Conservation (phyloP, 2,329 filamentous ascomycete species). For the Fusarium verrucosum region DNA sequence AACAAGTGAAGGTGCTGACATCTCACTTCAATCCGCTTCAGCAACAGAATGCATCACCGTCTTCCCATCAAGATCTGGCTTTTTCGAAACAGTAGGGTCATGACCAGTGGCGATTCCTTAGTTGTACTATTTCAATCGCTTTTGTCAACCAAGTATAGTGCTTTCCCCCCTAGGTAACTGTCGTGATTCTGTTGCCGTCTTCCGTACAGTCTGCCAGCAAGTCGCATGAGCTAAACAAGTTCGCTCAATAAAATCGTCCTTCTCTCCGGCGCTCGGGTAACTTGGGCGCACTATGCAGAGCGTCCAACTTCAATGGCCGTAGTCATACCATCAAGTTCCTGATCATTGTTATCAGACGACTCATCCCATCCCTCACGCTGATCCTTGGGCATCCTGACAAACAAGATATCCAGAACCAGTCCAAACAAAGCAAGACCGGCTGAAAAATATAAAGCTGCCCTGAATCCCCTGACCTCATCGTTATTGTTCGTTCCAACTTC, state of each 20-base stretch:
- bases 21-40: neutral
- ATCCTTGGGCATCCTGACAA: constrained; percentile 21
- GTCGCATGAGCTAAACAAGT: too few species aligned
- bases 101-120: neutral
- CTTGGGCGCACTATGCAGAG: neutral
- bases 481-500: constrained; percentile 13
- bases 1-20: too few species aligned
- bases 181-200: too few species aligned
- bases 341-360: neutral
- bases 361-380: constrained; percentile 23
- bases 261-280: neutral
- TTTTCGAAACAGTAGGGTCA: neutral
- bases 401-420: constrained; percentile 1
- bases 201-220: too few species aligned
- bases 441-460: constrained; percentile 18
- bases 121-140: too few species aligned
- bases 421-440: constrained; percentile 10
- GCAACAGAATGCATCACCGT: neutral
- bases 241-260: too few species aligned
- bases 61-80: neutral
- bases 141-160: too few species aligned
- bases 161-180: too few species aligned
- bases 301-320: constrained; percentile 3
- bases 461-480: constrained; percentile 2
- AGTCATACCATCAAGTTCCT: neutral